Evolutionary conservation across 768 basidiomycete species (phyloP), one percentile per base, ranked within the genome.

Genomic region (Termitomyces sp.): DNA sequence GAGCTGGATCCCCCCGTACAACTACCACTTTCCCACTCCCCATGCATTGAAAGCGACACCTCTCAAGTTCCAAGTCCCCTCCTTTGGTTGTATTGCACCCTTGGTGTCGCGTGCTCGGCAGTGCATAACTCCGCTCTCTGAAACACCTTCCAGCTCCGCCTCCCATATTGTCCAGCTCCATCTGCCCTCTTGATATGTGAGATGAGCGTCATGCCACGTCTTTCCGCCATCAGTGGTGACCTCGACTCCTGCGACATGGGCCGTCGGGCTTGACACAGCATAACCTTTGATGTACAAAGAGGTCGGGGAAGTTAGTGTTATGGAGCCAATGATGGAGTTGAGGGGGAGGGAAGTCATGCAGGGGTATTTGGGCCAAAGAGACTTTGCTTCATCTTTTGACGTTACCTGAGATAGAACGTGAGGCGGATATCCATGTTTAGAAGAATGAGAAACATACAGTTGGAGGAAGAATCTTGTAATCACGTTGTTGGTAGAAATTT

Each of bases 161-260:
- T 87, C 83, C 89, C 88, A 90, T 23, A 89, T 67, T 5, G 84
- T 81, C 88, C 89, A 91, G 65, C 88, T 88, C 87, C 87, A 89
- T 61, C 68, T 78, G 4, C 87, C 86, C 38, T 81, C 72, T 56
- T 82, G 83, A 61, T 88, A 87, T 1, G 76, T 82, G 59, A 87
- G 81, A 33, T 69, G 70, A 20, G 82, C 79, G 10, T 70, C 66
- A 30, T 70, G 66, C 85, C 87, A 88, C 8, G 78, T 76, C 48
- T 66, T 61, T 1, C 85, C 86, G 2, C 70, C 73, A 65, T 88
- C 81, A 18, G 75, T 65, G 43, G 81, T 80, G 14, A 87, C 69
- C 32, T 87, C 82, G 16, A 87, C 77, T 1, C 66, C 61, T 3
- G 70, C 64, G 10, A 88, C 76, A 41, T 79, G 81, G 43, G 79